Conservation (phyloP, 805 yeast species). For the Schwanniomyces polymorphus region DNA sequence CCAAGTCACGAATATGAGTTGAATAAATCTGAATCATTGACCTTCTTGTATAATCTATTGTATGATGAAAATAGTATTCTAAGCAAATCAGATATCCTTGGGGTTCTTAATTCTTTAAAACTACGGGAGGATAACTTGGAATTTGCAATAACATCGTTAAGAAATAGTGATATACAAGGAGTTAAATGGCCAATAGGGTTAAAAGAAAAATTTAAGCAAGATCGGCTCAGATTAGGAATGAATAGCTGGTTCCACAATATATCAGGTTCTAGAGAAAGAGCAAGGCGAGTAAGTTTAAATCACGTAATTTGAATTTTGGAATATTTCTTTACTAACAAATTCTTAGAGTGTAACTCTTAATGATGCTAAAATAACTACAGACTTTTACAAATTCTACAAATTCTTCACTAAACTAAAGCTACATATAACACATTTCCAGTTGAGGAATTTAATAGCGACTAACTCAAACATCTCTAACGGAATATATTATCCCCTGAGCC, state of each 20-base stretch:
- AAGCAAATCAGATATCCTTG: constrained; percentile 35
- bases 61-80: constrained; percentile 35
- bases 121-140: constrained; percentile 34
- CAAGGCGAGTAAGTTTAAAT: constrained; percentile 30
- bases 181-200: constrained; percentile 35
- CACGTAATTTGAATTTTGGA: not conserved
- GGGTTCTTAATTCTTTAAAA: constrained; percentile 34
- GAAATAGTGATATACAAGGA: constrained; percentile 33
- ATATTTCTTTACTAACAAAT: constrained; percentile 19
- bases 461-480: constrained; percentile 32
- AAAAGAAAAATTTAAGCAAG: constrained; percentile 28
- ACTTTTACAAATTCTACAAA: constrained; percentile 37
- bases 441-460: constrained; percentile 50
- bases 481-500: constrained; percentile 40
- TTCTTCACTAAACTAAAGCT: constrained; percentile 47
- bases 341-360: constrained; percentile 19
- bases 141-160: constrained; percentile 17
- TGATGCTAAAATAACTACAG: constrained; percentile 22
- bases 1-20: constrained; percentile 33
- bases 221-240: constrained; percentile 34
- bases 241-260: constrained; percentile 39
- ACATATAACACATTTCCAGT: constrained; percentile 56
- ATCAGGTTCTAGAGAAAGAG: constrained; percentile 31
- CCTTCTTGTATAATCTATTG: constrained; percentile 38
- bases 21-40: constrained; percentile 40